These are phyloP conservation scores for Sphenostylis stenocarpa DNA, from an alignment of 306 rosid species.

Conservation along the genomic window DNA sequence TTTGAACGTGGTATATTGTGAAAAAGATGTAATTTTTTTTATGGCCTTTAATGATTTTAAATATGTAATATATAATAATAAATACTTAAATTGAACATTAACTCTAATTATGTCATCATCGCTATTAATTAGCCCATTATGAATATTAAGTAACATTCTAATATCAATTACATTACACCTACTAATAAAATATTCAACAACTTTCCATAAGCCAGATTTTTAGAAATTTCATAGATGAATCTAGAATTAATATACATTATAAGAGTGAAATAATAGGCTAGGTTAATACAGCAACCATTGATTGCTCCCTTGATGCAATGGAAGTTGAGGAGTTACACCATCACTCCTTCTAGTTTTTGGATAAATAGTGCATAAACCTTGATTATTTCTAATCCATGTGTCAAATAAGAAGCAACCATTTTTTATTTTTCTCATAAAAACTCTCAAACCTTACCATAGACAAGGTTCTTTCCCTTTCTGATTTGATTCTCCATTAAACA, in stretches of 20 bases:
- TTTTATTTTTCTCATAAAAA: conserved; percentile 18
- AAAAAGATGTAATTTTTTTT: neutral
- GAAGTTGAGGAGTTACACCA: conserved; percentile 72
- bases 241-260: neutral
- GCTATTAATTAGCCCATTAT: conserved; percentile 24
- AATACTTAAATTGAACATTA: conserved; percentile 20
- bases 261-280: conserved; percentile 25
- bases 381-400: conserved; percentile 44
- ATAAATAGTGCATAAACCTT: conserved; percentile 37
- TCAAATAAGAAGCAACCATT: conserved; percentile 44
- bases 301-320: conserved; percentile 57
- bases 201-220: neutral
- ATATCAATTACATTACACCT: neutral
- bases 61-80: conserved; percentile 26
- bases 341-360: conserved; percentile 36
- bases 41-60: conserved; percentile 26
- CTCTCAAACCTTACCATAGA: conserved; percentile 17
- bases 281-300: conserved; percentile 49
- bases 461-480: conserved; percentile 32
- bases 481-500: conserved; percentile 6
- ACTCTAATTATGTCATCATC: conserved; percentile 24
- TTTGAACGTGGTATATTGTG: neutral
- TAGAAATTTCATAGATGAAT: neutral
- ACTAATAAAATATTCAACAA: neutral
- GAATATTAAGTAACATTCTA: conserved; percentile 5